Evolutionary conservation across 345 rosid genomes (phyloP).

Genomic region (Gossypium arboreum): DNA sequence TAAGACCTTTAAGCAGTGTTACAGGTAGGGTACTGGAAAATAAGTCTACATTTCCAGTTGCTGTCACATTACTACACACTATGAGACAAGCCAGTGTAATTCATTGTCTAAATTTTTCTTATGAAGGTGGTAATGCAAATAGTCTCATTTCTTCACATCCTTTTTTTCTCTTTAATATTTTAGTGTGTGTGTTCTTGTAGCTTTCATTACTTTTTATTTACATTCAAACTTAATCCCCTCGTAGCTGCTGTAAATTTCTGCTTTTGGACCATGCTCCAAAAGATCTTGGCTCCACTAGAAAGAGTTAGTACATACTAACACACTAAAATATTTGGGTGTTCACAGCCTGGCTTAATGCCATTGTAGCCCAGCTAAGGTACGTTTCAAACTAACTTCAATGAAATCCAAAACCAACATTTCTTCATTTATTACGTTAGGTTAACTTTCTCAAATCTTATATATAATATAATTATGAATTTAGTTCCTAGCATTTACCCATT

Average conservation of each 20-base stretch:
- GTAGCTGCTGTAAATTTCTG: not conserved
- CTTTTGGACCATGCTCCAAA: not conserved
- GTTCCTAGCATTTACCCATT: too few relatives aligned
- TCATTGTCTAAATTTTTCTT: not conserved
- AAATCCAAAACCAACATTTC: not conserved
- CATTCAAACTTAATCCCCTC: not conserved
- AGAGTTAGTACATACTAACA: too few relatives aligned
- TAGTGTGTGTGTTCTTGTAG: not conserved
- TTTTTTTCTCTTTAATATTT: not conserved
- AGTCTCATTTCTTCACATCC: not conserved
- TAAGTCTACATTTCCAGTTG: not conserved
- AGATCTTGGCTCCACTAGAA: not conserved
- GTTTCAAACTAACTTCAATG: not conserved
- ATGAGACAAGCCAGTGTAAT: not conserved
- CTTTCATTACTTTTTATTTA: not conserved
- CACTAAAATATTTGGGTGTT: not conserved
- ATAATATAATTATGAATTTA: too few relatives aligned
- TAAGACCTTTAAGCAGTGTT: conserved; percentile 2
- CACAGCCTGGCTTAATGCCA: not conserved
- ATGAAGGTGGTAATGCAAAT: not conserved
- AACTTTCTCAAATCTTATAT: not conserved
- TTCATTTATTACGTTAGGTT: not conserved
- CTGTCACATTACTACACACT: not conserved
- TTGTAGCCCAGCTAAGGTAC: not conserved
- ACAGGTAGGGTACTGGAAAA: not conserved